phyloP scores from a whole-genome alignment of 1,284 basidiomycete species.

The Mycosarcoma maydis region DNA sequence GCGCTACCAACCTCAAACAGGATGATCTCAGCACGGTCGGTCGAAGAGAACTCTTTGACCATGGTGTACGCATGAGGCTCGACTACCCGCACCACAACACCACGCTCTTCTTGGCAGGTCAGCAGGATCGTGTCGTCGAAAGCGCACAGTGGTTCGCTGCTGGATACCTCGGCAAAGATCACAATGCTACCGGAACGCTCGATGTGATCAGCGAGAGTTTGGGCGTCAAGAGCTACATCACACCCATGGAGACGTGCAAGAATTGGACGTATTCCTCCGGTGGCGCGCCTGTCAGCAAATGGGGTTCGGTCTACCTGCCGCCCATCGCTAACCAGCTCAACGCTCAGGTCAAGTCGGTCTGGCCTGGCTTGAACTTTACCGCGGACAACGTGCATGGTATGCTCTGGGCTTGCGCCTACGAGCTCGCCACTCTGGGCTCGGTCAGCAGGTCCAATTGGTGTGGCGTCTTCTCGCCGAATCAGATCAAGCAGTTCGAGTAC shows the following conservation, averaged over 20 bases:
- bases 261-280: slow-evolving; percentile 69
- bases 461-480: slow-evolving; percentile 67
- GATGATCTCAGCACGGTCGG: slow-evolving; percentile 70
- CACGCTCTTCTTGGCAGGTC: slow-evolving; percentile 68
- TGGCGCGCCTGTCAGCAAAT: slow-evolving; percentile 49
- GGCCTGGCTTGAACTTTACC: slow-evolving; percentile 20
- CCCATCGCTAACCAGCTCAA: slow-evolving; percentile 68
- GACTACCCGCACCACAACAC: slow-evolving; percentile 68
- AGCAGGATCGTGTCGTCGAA: slow-evolving; percentile 70
- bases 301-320: slow-evolving; percentile 69
- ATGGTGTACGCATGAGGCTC: slow-evolving; percentile 69
- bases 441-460: slow-evolving; percentile 69
- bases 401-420: slow-evolving; percentile 71
- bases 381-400: slow-evolving; percentile 68
- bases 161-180: slow-evolving; percentile 69
- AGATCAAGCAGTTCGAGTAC: slow-evolving; percentile 70
- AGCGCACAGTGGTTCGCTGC: slow-evolving; percentile 70
- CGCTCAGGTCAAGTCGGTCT: slow-evolving; percentile 63
- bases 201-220: slow-evolving; percentile 68
- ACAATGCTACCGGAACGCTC: slow-evolving; percentile 66
- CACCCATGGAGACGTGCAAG: slow-evolving; percentile 69
- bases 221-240: slow-evolving; percentile 69
- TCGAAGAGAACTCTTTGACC: slow-evolving; percentile 69
- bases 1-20: slow-evolving; percentile 62
- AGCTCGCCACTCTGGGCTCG: slow-evolving; percentile 68